Base-by-base conservation (phyloP, 2,329 filamentous ascomycete species). In the Hypoxylon sp. region DNA sequence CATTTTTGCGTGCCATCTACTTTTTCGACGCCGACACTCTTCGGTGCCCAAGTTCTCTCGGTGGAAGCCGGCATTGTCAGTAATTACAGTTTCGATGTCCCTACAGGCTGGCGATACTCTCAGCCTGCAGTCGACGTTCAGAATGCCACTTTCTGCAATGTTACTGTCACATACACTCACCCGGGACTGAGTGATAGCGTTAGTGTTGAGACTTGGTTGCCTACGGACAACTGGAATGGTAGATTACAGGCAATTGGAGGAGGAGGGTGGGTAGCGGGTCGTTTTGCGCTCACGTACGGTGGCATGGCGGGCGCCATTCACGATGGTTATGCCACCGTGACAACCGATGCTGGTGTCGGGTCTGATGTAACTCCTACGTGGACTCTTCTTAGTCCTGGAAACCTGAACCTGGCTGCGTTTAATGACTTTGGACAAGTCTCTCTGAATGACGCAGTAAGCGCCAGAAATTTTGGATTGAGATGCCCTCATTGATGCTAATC, bases 141-240 rank as follows among this genome's bases (percentile, higher is more conserved):
- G 29, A 37, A 66, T 39, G 26, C 50, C 6, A 55, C 52, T 14
- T 80, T 81, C 74, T 84, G 82, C 76, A 83, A 83, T 52, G 77
- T 84, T 53, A 82, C 80, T 2, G 74, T 83, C n/a, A 75, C 76
- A 19, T 83, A 83, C 72, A 82, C 78, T 0, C 81, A 83, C 70
- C 78, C 80, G 3, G 81, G 81, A 17, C 75, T 78, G 69, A 74
- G 77, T 37, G 81, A 83, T 66, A 73, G 59, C 4, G 75, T 83
- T 46, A 75, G 77, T 50, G 75, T 81, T 3, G 73, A 80, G 73
- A 63, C 80, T 59, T 75, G 79, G 78, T 70, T 81, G 68, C 76
- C 82, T 59, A 14, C 70, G 3, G 29, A 67, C 3, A 61, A 62
- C 17, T 82, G 79, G 80, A 81, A 81, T 51, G 72, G 77, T 1